Percentiles rank a stretch among this genome's conserved stretches.
Conservation (phyloP, 73 alveolate species). For the Blepharisma stoltei region DNA sequence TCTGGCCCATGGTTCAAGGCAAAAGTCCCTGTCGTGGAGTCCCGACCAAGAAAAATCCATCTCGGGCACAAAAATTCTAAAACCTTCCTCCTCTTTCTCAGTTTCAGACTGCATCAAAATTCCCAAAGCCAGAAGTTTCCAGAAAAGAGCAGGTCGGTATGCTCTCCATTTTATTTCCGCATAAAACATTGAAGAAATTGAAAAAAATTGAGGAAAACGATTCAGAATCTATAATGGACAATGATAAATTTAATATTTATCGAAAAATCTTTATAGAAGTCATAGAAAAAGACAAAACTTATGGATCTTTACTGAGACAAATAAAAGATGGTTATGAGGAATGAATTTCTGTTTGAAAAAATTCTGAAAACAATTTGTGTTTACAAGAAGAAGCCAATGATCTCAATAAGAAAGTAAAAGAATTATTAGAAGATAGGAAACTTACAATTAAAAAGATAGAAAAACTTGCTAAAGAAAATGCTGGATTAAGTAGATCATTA, state of each 20-base stretch:
- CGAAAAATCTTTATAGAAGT: slow-evolving; percentile 1
- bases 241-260: neutral
- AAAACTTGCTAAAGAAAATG: slow-evolving; percentile 14
- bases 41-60: too few species aligned
- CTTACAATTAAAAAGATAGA: neutral
- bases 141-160: too few species aligned
- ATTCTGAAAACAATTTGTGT: neutral
- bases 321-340: slow-evolving; percentile 1
- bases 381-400: neutral
- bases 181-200: too few species aligned
- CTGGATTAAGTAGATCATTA: neutral
- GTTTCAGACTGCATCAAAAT: too few species aligned
- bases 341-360: neutral
- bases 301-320: neutral
- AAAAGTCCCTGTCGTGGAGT: too few species aligned
- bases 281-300: neutral
- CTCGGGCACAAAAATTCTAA: too few species aligned
- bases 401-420: neutral
- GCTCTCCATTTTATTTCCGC: too few species aligned
- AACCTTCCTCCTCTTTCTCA: too few species aligned
- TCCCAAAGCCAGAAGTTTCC: too few species aligned
- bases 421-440: neutral
- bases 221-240: too few species aligned
- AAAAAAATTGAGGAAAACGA: too few species aligned
- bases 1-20: too few species aligned